These are phyloP conservation scores for Linum tenue DNA, from an alignment of 345 rosid genomes.

Conservation along the genomic window DNA sequence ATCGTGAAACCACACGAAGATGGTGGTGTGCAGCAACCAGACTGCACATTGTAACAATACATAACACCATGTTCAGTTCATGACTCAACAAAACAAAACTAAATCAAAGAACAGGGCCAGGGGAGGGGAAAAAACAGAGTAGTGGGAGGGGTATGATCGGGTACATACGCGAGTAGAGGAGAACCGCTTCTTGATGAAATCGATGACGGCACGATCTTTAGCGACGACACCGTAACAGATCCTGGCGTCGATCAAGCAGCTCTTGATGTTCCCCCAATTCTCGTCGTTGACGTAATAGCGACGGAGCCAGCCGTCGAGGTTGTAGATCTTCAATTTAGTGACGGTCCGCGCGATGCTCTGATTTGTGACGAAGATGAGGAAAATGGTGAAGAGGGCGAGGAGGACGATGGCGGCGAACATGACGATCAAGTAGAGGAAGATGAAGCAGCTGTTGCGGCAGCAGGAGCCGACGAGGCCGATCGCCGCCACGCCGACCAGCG, in stretches of 20 bases:
- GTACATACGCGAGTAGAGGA: slow-evolving; percentile 9
- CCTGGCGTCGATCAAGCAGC: slow-evolving; percentile 24
- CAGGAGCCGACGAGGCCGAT: slow-evolving; percentile 26
- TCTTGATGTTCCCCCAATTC: slow-evolving; percentile 24
- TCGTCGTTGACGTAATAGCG: slow-evolving; percentile 19
- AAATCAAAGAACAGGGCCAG: not conserved
- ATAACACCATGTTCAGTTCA: not conserved
- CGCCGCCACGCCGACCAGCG: slow-evolving; percentile 14
- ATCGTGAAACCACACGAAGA: slow-evolving; percentile 10
- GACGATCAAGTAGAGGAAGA: slow-evolving; percentile 17
- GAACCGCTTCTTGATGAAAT: slow-evolving; percentile 12
- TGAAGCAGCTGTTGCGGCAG: slow-evolving; percentile 12
- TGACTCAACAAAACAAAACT: not conserved
- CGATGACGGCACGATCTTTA: not conserved
- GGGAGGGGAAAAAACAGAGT: not conserved
- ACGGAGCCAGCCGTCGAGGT: slow-evolving; percentile 28
- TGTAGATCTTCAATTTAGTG: slow-evolving; percentile 17
- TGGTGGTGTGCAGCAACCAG: slow-evolving; percentile 22
- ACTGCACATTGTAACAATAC: not conserved
- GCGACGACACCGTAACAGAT: slow-evolving; percentile 12
- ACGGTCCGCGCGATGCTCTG: slow-evolving; percentile 16
- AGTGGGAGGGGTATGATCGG: not conserved
- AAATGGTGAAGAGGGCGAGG: slow-evolving; percentile 15
- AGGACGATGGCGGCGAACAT: slow-evolving; percentile 19
- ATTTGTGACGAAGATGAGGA: slow-evolving; percentile 27